phyloP scores from a whole-genome alignment of 306 rosid genomes.

The Inga leiocalycina region DNA sequence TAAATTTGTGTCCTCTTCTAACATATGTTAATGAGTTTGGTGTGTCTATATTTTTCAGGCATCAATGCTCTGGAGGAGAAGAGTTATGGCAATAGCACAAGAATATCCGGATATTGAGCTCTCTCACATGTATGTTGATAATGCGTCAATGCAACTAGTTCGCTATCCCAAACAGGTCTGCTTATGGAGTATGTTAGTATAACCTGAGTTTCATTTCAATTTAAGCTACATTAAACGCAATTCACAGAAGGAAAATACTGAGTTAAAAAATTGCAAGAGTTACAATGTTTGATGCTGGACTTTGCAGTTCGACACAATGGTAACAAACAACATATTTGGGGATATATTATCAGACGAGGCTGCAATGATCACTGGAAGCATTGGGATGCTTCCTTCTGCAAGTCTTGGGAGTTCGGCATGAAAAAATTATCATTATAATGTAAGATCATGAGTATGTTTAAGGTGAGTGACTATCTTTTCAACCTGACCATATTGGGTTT shows the following conservation, averaged over 20 bases:
- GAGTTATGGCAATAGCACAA: slow-evolving; percentile 61
- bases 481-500: slow-evolving; percentile 16
- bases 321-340: slow-evolving; percentile 95
- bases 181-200: slow-evolving; percentile 20
- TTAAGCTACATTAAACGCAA: slow-evolving; percentile 10
- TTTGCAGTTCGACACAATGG: slow-evolving; percentile 84
- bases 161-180: slow-evolving; percentile 94
- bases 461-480: slow-evolving; percentile 12
- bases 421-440: slow-evolving; percentile 21
- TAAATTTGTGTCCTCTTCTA: slow-evolving; percentile 18
- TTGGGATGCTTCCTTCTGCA: slow-evolving; percentile 99
- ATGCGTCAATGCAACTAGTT: slow-evolving; percentile 92
- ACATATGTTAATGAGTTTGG: neutral
- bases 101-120: slow-evolving; percentile 92
- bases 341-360: slow-evolving; percentile 97
- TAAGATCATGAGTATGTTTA: slow-evolving; percentile 19
- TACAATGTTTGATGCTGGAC: slow-evolving; percentile 32
- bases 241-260: slow-evolving; percentile 13
- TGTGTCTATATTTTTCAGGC: slow-evolving; percentile 55
- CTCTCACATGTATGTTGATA: slow-evolving; percentile 97
- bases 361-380: slow-evolving; percentile 96
- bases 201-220: slow-evolving; percentile 33
- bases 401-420: slow-evolving; percentile 83
- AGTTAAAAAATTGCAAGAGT: slow-evolving; percentile 22
- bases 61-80: slow-evolving; percentile 89